Base-by-base conservation (phyloP, 2,329 filamentous ascomycete genomes). In the Apiospora hydei region DNA sequence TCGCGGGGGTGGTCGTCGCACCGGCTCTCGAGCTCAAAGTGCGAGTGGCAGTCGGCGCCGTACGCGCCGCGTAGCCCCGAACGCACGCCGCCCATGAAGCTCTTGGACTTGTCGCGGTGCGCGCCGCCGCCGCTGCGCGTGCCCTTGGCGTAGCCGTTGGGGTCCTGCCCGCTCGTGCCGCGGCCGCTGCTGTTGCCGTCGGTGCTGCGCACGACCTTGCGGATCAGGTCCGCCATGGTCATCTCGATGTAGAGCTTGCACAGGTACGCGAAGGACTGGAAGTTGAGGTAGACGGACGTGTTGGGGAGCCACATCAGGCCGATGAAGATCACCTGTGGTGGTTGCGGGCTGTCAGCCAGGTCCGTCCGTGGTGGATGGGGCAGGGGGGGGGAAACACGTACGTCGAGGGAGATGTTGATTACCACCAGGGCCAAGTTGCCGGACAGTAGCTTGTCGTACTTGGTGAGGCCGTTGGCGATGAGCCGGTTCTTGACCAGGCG, bases 231-330 rank as follows among this genome's bases (percentile, higher is more conserved):
- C 72, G 83, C 82, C 83, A 85, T 85, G 41, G 79, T 81, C 80
- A 85, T 83, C 75, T 85, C 83, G 73, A 85, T 84, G 74, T 85
- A 82, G 51, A 85, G 79, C 72, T 85, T 85, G 70, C 84, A 82
- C 18, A 84, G 77, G 75, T 84, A 85, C 16, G 82, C 83, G 7
- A 85, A 78, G 1, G 83, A 83, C 69, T 84, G 82, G 76, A 85
- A 83, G 74, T 84, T 83, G 30, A 84, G 81, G 74, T 84, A 72
- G 80, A 84, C 81, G 44, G 83, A 82, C 14, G 79, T 80, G 71
- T 83, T 83, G 0, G 81, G 80, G 44, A 83, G 81, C 3, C 78
- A 81, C 82, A 83, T 84, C 24, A 82, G 80, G 5, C 77, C 81
- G 24, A 84, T 83, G 44, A 83, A 44, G 21, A 73, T 46, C 34